Evolutionary conservation across 441 rosid species (phyloP), one percentile per base, ranked within the genome.

Genomic region (Populus hybrid): DNA sequence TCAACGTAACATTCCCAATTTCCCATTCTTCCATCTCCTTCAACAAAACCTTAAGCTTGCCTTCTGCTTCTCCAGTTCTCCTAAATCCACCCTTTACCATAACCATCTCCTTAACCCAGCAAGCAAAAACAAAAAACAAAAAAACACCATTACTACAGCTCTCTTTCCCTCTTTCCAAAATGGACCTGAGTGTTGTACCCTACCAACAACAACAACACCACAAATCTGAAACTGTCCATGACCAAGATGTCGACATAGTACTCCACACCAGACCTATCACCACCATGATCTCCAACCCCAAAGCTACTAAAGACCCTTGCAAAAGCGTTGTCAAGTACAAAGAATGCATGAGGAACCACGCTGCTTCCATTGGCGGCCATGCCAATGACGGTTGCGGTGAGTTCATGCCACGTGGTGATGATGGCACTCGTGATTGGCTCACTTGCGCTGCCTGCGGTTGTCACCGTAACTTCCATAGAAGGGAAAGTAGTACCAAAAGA

Each of bases 321-420:
- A 70, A 21, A 18, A 11, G 0, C 24, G 32, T 6, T 21, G 71
- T 66, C 38, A 84, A 89, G 70, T 92, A 92, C 79, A 86, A 88
- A 69, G 98, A 93, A 87, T 93, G 97, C 76, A 84, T 89, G 50
- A 88, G 86, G 86, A 94, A 94, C 77, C 98, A 94, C 72, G 98
- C 98, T 12, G 93, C 93, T 8, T 84, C 82, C 81, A 86, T 92
- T 50, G 98, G 98, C 0, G 90, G 93, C 54, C 89, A 89, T 81
- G 97, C 98, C 71, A 85, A 89, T 14, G 98, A 94, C 50, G 98
- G 98, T n/a, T 94, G 98, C 54, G 87, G 96, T 3, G 98, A 94
- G 85, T 94, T 94, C 86, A 86, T 92, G 88, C 91, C 97, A 11
- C 86, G 85, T 1, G 89, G 93, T 6, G 92, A 87, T 72, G 92